A percentile compares a stretch with the other conserved stretches of the same genome.
Evolutionary conservation across 2,329 filamentous ascomycete genomes (phyloP).

Genomic region (Cercospora beticola): DNA sequence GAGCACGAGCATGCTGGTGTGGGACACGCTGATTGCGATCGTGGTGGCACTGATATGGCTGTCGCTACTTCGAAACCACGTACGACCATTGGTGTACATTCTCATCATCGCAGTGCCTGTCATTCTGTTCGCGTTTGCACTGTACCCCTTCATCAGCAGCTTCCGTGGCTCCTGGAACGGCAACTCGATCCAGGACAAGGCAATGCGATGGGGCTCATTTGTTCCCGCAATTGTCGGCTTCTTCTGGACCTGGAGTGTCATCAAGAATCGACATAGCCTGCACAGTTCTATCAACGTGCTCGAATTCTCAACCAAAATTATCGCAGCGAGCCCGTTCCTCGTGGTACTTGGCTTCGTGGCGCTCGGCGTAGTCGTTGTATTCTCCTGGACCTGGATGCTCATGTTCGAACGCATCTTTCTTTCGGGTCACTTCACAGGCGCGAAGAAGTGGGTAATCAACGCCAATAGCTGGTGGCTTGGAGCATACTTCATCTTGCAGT

Average conservation of each 20-base stretch:
- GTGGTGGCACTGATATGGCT: slow-evolving; percentile 89
- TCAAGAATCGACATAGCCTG: slow-evolving; percentile 76
- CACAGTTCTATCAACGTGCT: slow-evolving; percentile 82
- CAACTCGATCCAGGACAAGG: slow-evolving; percentile 76
- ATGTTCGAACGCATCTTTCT: slow-evolving; percentile 97
- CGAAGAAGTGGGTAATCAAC: slow-evolving; percentile 74
- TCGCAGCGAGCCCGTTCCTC: slow-evolving; percentile 80
- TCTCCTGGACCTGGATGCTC: slow-evolving; percentile 93
- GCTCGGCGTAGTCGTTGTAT: slow-evolving; percentile 72
- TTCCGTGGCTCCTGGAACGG: slow-evolving; percentile 76
- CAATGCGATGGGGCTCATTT: slow-evolving; percentile 84
- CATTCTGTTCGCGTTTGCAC: slow-evolving; percentile 81
- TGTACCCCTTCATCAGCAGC: slow-evolving; percentile 89
- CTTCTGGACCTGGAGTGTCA: slow-evolving; percentile 80
- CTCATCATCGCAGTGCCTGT: slow-evolving; percentile 82
- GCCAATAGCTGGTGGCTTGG: slow-evolving; percentile 92
- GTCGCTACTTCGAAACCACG: slow-evolving; percentile 81
- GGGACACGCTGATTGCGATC: slow-evolving; percentile 88
- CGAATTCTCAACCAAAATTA: slow-evolving; percentile 85
- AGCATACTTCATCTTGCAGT: slow-evolving; percentile 87
- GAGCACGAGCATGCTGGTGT: slow-evolving; percentile 84
- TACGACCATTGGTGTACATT: slow-evolving; percentile 75
- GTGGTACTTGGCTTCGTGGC: slow-evolving; percentile 79
- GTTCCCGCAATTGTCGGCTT: slow-evolving; percentile 71
- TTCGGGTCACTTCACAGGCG: slow-evolving; percentile 70